A percentile compares a stretch with the other conserved stretches of the same genome.
Conservation (phyloP, 129 eudicot species). For the Flaveria robusta region DNA sequence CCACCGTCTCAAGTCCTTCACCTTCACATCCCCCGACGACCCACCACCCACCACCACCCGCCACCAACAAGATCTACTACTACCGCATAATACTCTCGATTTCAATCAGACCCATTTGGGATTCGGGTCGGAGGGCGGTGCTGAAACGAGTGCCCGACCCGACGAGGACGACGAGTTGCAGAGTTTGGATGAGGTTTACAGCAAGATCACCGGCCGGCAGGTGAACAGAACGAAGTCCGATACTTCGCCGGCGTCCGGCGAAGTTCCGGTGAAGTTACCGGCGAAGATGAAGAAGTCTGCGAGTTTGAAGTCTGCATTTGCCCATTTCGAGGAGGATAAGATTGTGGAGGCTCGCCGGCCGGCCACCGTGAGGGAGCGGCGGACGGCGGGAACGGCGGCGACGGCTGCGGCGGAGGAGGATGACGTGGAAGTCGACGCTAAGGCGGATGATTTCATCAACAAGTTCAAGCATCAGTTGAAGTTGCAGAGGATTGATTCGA, state of each 20-base stretch:
- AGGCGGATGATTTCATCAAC: slow-evolving; percentile 88
- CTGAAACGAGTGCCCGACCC: slow-evolving; percentile 28
- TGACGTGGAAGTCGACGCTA: slow-evolving; percentile 80
- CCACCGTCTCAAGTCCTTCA: slow-evolving; percentile 70
- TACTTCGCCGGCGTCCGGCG: slow-evolving; percentile 69
- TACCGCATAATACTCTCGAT: not conserved
- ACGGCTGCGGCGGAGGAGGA: slow-evolving; percentile 32
- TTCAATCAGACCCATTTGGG: slow-evolving; percentile 10
- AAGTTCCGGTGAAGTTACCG: slow-evolving; percentile 54
- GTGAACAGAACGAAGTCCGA: slow-evolving; percentile 71
- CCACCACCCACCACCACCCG: not conserved
- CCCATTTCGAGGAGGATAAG: slow-evolving; percentile 62
- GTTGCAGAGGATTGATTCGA: slow-evolving; percentile 86
- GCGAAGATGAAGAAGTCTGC: slow-evolving; percentile 81
- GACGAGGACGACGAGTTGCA: slow-evolving; percentile 34
- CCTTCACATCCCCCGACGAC: slow-evolving; percentile 35
- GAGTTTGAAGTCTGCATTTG: slow-evolving; percentile 66
- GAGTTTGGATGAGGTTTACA: slow-evolving; percentile 68
- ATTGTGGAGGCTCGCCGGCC: slow-evolving; percentile 74
- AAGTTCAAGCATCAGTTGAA: slow-evolving; percentile 78
- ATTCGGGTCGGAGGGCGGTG: not conserved
- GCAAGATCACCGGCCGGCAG: slow-evolving; percentile 35
- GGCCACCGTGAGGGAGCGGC: slow-evolving; percentile 65
- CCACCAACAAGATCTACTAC: slow-evolving; percentile 24
- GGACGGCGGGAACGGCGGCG: slow-evolving; percentile 26